Evolutionary conservation across 2,329 filamentous ascomycete species (phyloP), one percentile per base, ranked within the genome.

Genomic region (Pleoardoris graminearum): DNA sequence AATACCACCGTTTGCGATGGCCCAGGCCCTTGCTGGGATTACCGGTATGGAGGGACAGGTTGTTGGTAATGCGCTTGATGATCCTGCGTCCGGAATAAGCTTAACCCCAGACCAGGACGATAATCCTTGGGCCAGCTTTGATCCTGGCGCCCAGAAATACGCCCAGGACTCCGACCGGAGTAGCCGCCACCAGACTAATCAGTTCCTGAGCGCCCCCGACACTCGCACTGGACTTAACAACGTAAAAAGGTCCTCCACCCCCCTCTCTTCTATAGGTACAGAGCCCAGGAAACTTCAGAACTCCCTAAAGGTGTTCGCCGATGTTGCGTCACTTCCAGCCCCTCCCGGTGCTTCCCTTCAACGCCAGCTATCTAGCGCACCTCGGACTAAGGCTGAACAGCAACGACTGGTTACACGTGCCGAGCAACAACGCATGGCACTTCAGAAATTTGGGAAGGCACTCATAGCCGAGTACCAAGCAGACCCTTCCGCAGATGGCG

Each of bases 21-120:
- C 61, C 39, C 62, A 67, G 44, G 61, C 68, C 16, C 53, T 69
- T 30, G 61, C 65, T 47, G 71, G 69, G 3, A 70, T 73, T 55
- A n/a, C n/a, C n/a, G 69, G 62, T 49, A 56, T 49, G 23, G 54
- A 58, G 32, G 59, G 51, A 38, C 53, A 60, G 38, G 52, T 57
- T 43, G 45, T 57, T 36, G 58, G 58, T 59, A 57, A 58, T 58
- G 58, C 54, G 32, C 52, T 59, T 47, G 59, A 63, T 59, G 50
- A 59, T 48, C 45, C 65, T 36, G 48, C 45, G 22, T 49, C 53
- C 43, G 50, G 49, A 53, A 60, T 62, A 52, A 63, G 62, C 41
- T 54, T 66, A 52, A 62, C 57, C 46, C 50, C 56, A 51, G 60
- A 66, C 33, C 65, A 63, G 50, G 57, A 58, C 10, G 14, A 51